Percentiles rank a stretch among this genome's conserved stretches.
Evolutionary conservation across 2,329 filamentous ascomycete genomes (phyloP).

Genomic region (Epichloe scottii): DNA sequence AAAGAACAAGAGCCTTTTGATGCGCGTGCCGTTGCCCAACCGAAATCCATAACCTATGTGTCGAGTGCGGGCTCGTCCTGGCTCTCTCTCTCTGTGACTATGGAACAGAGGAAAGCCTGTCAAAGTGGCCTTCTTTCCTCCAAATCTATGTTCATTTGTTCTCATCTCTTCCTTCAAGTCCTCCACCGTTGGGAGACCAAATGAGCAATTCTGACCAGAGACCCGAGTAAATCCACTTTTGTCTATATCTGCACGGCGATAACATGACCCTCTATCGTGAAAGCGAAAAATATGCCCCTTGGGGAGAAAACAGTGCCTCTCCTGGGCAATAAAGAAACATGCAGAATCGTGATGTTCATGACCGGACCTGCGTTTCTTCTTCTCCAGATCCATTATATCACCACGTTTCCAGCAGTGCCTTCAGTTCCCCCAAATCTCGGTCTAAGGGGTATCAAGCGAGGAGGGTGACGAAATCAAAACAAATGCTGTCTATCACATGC

Average conservation of each 20-base stretch:
- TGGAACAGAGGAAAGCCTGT: conserved; percentile 22
- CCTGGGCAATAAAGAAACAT: conserved; percentile 26
- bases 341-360: conserved; percentile 22
- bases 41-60: conserved; percentile 26
- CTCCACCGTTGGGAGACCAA: conserved; percentile 20
- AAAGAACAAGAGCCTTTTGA: conserved; percentile 16
- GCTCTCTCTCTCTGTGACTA: conserved; percentile 17
- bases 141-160: conserved; percentile 20
- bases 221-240: conserved; percentile 55
- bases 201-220: conserved; percentile 32
- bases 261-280: conserved; percentile 32
- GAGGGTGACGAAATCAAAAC: conserved; percentile 30
- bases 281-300: conserved; percentile 27
- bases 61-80: conserved; percentile 23
- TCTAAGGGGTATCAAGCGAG: conserved; percentile 33
- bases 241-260: conserved; percentile 42
- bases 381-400: conserved; percentile 21
- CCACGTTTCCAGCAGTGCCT: conserved; percentile 25
- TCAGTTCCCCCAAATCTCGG: conserved; percentile 27
- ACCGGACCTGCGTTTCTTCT: conserved; percentile 3
- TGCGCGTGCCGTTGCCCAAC: conserved; percentile 19
- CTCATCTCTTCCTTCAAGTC: conserved; percentile 14
- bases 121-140: conserved; percentile 20
- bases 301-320: conserved; percentile 18
- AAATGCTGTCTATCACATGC: conserved; percentile 33